Base-by-base conservation (phyloP, 1,284 basidiomycete species). In the Ustilago tritici region DNA sequence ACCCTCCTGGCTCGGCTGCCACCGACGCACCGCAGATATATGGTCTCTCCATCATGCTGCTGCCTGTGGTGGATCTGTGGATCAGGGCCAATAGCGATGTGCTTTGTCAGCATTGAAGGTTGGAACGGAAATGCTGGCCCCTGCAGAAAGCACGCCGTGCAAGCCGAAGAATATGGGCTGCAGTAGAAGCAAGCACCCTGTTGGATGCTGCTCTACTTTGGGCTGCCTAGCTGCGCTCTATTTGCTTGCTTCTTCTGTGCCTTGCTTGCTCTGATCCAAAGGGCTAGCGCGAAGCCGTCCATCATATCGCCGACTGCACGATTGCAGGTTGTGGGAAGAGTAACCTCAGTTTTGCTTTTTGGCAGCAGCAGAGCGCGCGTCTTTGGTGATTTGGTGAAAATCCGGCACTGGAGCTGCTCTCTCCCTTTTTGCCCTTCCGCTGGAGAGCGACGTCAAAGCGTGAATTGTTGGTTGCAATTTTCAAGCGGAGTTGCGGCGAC, bases 401-500 rank as follows among this genome's bases (percentile, higher is more conserved):
- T 40, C 36, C 14, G 34, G 57, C 57, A 46, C 19, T 56, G 19
- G n/a, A 28, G 23, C 23, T 12, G 19, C 36, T 57, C 56, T 23
- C 17, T 43, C 17, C 35, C 10, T 54, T 12, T 49, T 14, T n/a
- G 19, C 8, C 47, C 2, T 49, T 23, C 4, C 46, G 46, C 46
- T 23, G 46, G 40, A 41, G 15, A 41, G 40, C 17, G n/a, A 50
- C 49, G 49, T 50, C 31, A 50, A 32, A 35, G 52, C 61, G 47
- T 55, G 61, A 55, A 55, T 46, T 54, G 23, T 52, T 15, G 19
- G 34, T 46, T n/a, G 28, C 35, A 49, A 52, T 56, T 47, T 63
- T 46, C 34, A 50, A 41, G 56, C 63, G 63, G 63, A 58, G 38
- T 35, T 62, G 63, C 70, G 70, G 32, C 70, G 61, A 66, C 60